Base-by-base conservation (phyloP, 176 grass and related monocot species). In the Aegilops tauschii region DNA sequence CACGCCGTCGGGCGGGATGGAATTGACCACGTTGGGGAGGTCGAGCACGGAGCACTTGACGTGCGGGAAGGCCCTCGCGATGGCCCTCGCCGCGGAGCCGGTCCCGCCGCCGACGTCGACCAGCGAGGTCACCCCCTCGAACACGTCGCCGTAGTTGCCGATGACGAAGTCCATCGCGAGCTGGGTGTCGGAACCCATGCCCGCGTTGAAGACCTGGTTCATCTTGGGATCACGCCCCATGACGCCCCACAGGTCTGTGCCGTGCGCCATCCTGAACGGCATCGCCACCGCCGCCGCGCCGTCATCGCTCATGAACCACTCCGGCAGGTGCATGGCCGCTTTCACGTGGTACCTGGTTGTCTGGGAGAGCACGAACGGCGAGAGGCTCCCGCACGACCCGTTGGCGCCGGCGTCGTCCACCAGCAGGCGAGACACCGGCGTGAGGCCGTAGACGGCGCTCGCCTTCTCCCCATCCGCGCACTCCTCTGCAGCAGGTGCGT, bases 91-190 rank as follows among this genome's bases (percentile, higher is more conserved):
- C 2, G 80, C 29, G 13, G 69, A 77, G 32, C 91, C 84, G 1
- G 30, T 87, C 45, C 90, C 78, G 2, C 93, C 93, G 2, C 76
- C 87, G 12, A 92, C 87, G 77, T 95, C 93, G 20, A 90, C 76
- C 18, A 93, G 21, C 5, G 79, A 87, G 25, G n/a, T 56, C 34
- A 90, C 11, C 18, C 88, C 88, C 3, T 76, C 27, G 49, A 93
- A 87, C 79, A 78, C 78, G 3, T 84, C 54, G n/a, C 29, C 29
- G 61, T 31, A 52, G n/a, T 65, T 49, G 37, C 8, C 3, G 37
- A 87, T 10, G 31, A 81, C 23, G 44, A 65, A 74, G 13, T 81
- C 39, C 20, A 81, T 59, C 6, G 39, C 77, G 28, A 86, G 37
- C 27, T 4, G 77, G 14, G 25, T 77, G 36, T 61, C 44, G 6